phyloP scores from a whole-genome alignment of 192 early-diverging fungal species.

The Mortierella hygrophila region DNA sequence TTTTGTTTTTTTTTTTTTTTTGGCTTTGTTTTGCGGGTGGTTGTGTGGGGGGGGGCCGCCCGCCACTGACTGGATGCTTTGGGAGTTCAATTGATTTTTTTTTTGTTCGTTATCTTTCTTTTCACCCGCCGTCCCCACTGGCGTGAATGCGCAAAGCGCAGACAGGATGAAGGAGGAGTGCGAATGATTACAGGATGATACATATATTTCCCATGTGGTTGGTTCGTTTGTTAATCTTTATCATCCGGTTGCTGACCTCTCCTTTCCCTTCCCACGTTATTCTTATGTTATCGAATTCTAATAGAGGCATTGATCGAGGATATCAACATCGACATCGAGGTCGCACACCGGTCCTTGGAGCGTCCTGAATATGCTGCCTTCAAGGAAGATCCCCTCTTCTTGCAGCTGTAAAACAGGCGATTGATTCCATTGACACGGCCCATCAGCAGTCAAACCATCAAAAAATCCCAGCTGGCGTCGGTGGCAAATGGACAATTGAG shows the following conservation, averaged over 20 bases:
- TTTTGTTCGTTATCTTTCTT: not conserved
- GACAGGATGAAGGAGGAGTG: not conserved
- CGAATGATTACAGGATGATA: not conserved
- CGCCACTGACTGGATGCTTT: too few species aligned
- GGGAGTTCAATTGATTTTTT: not conserved
- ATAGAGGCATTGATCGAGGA: conserved; percentile 91
- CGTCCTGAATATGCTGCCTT: conserved; percentile 68
- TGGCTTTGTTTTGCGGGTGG: too few species aligned
- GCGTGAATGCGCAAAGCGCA: not conserved
- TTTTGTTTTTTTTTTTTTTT: too few species aligned
- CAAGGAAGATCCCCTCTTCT: conserved; percentile 57
- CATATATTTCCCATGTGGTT: not conserved
- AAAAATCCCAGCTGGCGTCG: too few species aligned
- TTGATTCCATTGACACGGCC: too few species aligned
- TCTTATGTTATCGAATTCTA: not conserved
- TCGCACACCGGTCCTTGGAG: conserved; percentile 76
- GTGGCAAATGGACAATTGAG: too few species aligned
- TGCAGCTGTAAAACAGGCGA: conserved; percentile 14
- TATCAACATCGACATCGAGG: conserved; percentile 90
- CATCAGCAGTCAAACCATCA: not conserved
- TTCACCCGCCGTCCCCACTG: not conserved
- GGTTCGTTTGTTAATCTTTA: not conserved
- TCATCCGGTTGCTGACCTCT: not conserved
- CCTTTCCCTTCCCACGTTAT: not conserved
- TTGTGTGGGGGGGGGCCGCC: too few species aligned